Percentiles rank a stretch among this genome's conserved stretches.
phyloP scores from a whole-genome alignment of 768 basidiomycete genomes.

The Dictyophora rubrovolvata region DNA sequence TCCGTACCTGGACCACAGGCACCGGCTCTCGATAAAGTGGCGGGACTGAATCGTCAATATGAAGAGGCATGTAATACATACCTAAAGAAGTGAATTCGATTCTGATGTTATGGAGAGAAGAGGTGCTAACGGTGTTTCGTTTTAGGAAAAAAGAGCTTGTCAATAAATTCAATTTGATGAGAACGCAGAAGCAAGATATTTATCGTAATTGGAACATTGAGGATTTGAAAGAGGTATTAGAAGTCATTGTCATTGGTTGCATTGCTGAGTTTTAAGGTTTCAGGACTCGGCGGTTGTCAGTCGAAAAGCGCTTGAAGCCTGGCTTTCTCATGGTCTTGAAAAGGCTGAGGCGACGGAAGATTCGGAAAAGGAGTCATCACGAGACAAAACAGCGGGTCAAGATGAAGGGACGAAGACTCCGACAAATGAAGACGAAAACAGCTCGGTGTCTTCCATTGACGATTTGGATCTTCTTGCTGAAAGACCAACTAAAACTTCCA shows the following conservation, averaged over 20 bases:
- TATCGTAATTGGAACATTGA: constrained; percentile 52
- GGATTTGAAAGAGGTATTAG: constrained; percentile 36
- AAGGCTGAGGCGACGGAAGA: background rate
- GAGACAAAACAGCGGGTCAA: background rate
- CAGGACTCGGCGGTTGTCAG: constrained; percentile 53
- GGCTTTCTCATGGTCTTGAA: constrained; percentile 36
- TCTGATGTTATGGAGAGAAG: background rate
- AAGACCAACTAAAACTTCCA: background rate
- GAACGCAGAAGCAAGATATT: constrained; percentile 46
- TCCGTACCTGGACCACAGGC: constrained; percentile 38
- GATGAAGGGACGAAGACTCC: background rate
- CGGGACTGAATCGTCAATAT: constrained; percentile 44
- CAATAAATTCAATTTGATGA: constrained; percentile 37
- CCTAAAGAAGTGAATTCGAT: constrained; percentile 32
- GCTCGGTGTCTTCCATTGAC: background rate
- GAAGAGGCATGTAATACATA: constrained; percentile 42
- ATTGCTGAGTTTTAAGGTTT: background rate
- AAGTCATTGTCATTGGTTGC: no score
- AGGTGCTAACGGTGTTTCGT: background rate
- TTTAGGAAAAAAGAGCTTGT: constrained; percentile 23
- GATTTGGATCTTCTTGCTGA: constrained; percentile 1
- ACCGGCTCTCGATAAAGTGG: constrained; percentile 44
- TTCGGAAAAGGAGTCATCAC: background rate
- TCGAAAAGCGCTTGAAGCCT: constrained; percentile 47
- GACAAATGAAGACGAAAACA: constrained; percentile 10